Base-by-base conservation (phyloP, 164 flowering plant genomes). In the Platanus orientalis region DNA sequence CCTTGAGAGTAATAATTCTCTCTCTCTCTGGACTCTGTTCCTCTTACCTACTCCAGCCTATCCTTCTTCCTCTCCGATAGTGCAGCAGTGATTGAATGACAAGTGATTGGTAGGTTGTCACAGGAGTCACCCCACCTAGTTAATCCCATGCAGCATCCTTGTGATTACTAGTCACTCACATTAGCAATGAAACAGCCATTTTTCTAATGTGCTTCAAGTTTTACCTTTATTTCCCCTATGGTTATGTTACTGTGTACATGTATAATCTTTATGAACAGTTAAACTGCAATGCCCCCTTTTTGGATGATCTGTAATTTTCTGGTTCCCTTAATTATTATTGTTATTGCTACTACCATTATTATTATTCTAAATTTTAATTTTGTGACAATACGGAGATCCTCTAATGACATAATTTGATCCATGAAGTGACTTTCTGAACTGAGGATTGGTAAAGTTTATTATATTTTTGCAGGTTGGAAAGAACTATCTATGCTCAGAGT, bases 401-500 rank as follows among this genome's bases (percentile, higher is more conserved):
- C 0, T 14, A 47, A n/a, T 47, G 4, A n/a, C n/a, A 4, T 6
- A 24, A 55, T 16, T 17, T 30, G 11, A 56, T n/a, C 5, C 42
- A 19, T n/a, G 6, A 30, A 30, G 25, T 34, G 25, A 19, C 20
- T 45, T 13, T 52, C 3, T 26, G 14, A 32, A 68, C 51, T 56
- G 62, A 39, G 47, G 19, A 27, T 28, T 68, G 47, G 16, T 23
- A 72, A 47, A 44, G 26, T 60, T 29, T 14, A 20, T 28, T 25
- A 58, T 69, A 49, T 63, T 66, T n/a, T 73, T 73, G 58, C 83
- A 94, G 99, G 97, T 94, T 61, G 99, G 99, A 54, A 92, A 80
- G 55, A 94, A 91, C 75, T 94, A 89, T 69, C 65, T 92, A 40
- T 86, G 85, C 58, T 32, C 81, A 23, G 92, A 89, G 11, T 94